These are phyloP conservation scores for Colletotrichum limetticola DNA, from an alignment of 2,329 filamentous ascomycete species.

Conservation along the genomic window DNA sequence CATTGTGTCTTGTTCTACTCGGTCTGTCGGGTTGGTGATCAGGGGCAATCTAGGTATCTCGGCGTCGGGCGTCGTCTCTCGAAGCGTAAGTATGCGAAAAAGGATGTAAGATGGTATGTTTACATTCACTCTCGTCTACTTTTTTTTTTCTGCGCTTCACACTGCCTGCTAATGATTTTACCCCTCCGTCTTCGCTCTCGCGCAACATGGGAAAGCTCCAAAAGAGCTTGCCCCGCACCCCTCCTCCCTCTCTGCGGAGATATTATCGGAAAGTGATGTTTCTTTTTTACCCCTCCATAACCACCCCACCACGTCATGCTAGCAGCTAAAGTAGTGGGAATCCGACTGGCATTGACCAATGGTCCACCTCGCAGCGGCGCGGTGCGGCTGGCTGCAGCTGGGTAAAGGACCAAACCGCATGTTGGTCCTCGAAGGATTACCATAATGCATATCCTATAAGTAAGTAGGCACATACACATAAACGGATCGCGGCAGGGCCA, in stretches of 20 bases:
- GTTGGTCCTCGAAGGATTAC: neutral
- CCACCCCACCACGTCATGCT: slow-evolving; percentile 16
- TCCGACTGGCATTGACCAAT: slow-evolving; percentile 24
- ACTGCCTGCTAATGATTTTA: neutral
- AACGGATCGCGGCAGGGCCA: too few relatives aligned
- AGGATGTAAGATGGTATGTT: neutral
- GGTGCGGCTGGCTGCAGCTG: neutral
- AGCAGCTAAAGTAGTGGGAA: neutral
- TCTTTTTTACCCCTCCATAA: neutral
- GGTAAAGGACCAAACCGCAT: too few relatives aligned
- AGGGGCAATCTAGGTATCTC: neutral
- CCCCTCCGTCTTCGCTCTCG: neutral
- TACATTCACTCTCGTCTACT: neutral
- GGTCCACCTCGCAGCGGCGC: too few relatives aligned
- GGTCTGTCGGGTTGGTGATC: neutral
- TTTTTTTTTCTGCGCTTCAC: too few relatives aligned
- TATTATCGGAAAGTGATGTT: slow-evolving; percentile 17
- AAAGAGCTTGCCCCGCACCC: slow-evolving; percentile 24
- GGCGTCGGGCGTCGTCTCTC: neutral
- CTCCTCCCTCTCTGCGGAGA: slow-evolving; percentile 5
- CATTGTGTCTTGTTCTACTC: slow-evolving; percentile 43
- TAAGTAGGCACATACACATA: too few relatives aligned
- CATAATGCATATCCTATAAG: neutral
- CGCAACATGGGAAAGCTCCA: slow-evolving; percentile 3
- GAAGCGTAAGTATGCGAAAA: neutral